Percentiles rank a stretch among this genome's conserved stretches.
These are phyloP conservation scores for carrot (Daucus carota) DNA, from an alignment of 129 eudicot genomes.

Conservation along the genomic window DNA sequence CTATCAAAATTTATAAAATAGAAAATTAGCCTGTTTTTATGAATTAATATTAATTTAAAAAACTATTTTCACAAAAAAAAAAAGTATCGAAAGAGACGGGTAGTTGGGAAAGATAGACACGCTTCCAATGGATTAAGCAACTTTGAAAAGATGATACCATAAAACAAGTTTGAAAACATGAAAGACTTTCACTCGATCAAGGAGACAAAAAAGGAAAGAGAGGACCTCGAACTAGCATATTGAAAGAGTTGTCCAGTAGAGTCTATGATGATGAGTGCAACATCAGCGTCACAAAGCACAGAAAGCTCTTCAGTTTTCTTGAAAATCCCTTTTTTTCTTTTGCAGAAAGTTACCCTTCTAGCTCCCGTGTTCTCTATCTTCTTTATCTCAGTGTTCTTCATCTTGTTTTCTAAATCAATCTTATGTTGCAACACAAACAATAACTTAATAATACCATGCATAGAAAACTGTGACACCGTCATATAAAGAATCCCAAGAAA, in stretches of 20 bases:
- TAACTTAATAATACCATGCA: background rate
- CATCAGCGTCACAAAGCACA: conserved; percentile 2
- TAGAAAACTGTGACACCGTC: background rate
- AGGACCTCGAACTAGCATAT: conserved; percentile 1
- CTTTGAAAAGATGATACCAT: too few relatives aligned
- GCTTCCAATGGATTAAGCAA: too few relatives aligned
- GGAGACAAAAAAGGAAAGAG: background rate
- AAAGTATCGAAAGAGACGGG: too few relatives aligned
- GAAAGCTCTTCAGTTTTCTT: conserved; percentile 7
- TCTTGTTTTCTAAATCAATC: background rate
- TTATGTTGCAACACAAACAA: background rate
- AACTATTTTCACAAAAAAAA: too few relatives aligned
- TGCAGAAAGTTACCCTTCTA: background rate
- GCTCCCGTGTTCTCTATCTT: background rate
- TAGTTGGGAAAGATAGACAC: too few relatives aligned
- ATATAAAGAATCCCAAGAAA: background rate
- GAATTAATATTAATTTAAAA: too few relatives aligned
- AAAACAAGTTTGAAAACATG: too few relatives aligned
- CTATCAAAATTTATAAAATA: too few relatives aligned
- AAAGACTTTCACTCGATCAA: too few relatives aligned
- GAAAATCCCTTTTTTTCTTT: background rate
- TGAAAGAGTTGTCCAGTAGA: background rate
- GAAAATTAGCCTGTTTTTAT: too few relatives aligned
- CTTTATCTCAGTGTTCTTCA: background rate
- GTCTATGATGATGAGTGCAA: conserved; percentile 2